Evolutionary conservation across 140 eudicot genomes (phyloP).

Genomic region (Cichorium intybus): DNA sequence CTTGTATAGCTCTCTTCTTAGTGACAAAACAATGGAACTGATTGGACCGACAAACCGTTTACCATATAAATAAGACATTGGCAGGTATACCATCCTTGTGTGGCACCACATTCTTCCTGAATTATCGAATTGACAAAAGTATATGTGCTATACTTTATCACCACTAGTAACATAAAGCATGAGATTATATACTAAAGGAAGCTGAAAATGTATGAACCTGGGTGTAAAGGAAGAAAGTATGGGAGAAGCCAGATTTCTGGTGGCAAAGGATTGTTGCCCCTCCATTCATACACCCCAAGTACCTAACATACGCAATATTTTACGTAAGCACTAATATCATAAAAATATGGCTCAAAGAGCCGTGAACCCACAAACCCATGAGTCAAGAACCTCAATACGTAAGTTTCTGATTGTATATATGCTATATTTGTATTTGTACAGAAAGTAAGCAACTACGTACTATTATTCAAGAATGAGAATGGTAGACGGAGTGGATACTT

Average conservation of each 20-base stretch:
- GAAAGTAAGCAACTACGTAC: too few relatives aligned
- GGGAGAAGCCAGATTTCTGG: constrained; percentile 92
- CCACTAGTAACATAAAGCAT: background rate
- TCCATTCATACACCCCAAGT: constrained; percentile 84
- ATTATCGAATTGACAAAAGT: background rate
- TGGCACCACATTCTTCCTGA: constrained; percentile 79
- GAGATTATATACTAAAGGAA: background rate
- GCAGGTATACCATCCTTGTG: constrained; percentile 65
- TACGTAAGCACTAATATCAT: background rate
- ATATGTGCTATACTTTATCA: background rate
- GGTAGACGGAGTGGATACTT: constrained; percentile 4
- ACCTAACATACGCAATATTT: constrained; percentile 32
- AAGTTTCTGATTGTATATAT: background rate
- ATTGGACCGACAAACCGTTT: constrained; percentile 59
- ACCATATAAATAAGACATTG: constrained; percentile 77
- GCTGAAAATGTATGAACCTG: constrained; percentile 38
- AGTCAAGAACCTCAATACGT: background rate
- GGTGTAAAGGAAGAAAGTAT: constrained; percentile 61
- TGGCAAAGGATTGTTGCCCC: constrained; percentile 75
- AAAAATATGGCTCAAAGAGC: constrained; percentile 1
- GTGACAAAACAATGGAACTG: constrained; percentile 39
- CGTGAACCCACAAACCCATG: background rate
- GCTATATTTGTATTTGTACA: background rate
- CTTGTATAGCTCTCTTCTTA: constrained; percentile 58
- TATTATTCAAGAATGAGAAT: background rate